Conservation (phyloP, 2,329 filamentous ascomycete species). For the Trichoderma breve region DNA sequence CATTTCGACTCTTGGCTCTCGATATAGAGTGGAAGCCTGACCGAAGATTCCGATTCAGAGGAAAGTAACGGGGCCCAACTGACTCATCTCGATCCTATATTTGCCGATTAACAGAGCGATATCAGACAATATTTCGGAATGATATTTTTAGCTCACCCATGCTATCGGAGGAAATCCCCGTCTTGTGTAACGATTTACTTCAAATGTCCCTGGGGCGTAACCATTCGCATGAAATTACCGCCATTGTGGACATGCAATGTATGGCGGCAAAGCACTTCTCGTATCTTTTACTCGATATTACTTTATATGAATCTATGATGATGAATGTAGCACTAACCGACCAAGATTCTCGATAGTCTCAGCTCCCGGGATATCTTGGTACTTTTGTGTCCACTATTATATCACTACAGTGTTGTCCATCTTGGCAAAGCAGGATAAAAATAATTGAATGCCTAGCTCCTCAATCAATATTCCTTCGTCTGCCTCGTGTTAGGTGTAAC, state of each 20-base stretch:
- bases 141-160: background rate
- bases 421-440: background rate
- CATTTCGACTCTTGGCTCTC: background rate
- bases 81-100: background rate
- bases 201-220: background rate
- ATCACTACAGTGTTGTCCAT: background rate
- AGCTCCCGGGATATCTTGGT: background rate
- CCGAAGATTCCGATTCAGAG: background rate
- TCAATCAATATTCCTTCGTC: background rate
- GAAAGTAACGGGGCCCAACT: background rate
- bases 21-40: background rate
- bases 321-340: background rate
- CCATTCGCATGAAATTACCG: background rate
- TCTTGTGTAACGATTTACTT: background rate
- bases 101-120: background rate
- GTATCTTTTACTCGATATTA: background rate
- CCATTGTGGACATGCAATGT: too few relatives aligned
- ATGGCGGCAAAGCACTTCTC: background rate
- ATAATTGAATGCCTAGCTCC: background rate
- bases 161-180: background rate
- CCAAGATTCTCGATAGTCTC: background rate
- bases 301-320: background rate
- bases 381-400: background rate
- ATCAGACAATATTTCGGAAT: background rate
- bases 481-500: constrained; percentile 2